phyloP scores from a whole-genome alignment of 1,284 basidiomycete genomes.

The Ceratobasidium sp. region DNA sequence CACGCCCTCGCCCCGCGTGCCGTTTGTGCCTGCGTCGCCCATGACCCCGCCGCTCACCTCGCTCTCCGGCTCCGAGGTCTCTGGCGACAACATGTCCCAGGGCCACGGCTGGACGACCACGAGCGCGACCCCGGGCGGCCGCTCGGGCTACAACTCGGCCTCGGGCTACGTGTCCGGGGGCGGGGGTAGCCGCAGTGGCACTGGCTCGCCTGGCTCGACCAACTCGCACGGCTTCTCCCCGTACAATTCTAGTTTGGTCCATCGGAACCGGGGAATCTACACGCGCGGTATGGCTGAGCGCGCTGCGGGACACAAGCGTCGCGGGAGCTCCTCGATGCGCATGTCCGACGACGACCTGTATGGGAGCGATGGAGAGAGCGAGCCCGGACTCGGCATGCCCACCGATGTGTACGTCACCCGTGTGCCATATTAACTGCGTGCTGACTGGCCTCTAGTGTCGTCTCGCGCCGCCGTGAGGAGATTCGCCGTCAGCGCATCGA shows the following conservation, averaged over 20 bases:
- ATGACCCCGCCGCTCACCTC: slow-evolving; percentile 48
- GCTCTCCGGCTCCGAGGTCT: slow-evolving; percentile 47
- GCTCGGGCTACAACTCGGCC: slow-evolving; percentile 41
- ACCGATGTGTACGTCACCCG: slow-evolving; percentile 44
- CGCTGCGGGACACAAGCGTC: slow-evolving; percentile 18
- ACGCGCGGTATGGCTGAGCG: slow-evolving; percentile 43
- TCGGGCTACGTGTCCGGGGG: slow-evolving; percentile 37
- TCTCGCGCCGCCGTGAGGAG: slow-evolving; percentile 72
- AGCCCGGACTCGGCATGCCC: slow-evolving; percentile 35
- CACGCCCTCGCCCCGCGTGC: slow-evolving; percentile 43
- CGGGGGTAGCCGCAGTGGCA: slow-evolving; percentile 33
- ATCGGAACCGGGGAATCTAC: slow-evolving; percentile 45
- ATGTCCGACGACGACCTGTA: slow-evolving; percentile 46
- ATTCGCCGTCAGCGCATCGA: slow-evolving; percentile 87
- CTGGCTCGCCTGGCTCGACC: slow-evolving; percentile 24
- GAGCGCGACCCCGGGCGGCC: slow-evolving; percentile 24
- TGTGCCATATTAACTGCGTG: neutral
- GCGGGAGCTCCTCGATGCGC: slow-evolving; percentile 36
- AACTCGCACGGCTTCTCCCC: slow-evolving; percentile 32
- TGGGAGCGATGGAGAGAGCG: slow-evolving; percentile 46
- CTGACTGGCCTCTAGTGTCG: slow-evolving; percentile 44
- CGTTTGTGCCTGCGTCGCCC: slow-evolving; percentile 46
- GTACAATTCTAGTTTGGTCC: slow-evolving; percentile 46
- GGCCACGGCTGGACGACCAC: slow-evolving; percentile 39
- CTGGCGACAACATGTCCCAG: slow-evolving; percentile 45